Evolutionary conservation across 345 rosid genomes (phyloP), one percentile per base, ranked within the genome.

Genomic region (Bretschneidera sinensis): DNA sequence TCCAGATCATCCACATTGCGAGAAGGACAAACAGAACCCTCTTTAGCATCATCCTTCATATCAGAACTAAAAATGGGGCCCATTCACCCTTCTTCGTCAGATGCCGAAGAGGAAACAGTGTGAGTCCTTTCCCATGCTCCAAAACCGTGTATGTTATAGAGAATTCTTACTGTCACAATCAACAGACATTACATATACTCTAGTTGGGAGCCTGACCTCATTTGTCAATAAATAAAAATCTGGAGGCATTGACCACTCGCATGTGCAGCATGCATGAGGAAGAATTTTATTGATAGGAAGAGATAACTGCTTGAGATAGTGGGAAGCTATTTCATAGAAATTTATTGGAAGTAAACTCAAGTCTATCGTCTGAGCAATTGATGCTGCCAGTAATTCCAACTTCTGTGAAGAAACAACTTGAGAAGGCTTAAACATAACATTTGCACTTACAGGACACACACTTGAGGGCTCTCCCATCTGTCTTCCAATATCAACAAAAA

Each of bases 201-300:
- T 79, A n/a, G 83, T 76, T 19, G 96, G 96, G 71, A 81, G 80
- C 76, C 81, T 87, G 60, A 16, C 31, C 66, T 81, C 83, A 53
- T 74, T 82, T 69, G 71, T 66, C 0, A 94, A 92, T 54, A 92
- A 56, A 85, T 90, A 81, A 7, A 89, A 64, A 43, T 87, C 91
- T 7, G 95, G 82, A 33, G 89, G 96, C 90, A 83, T 70, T 10
- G 85, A 76, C 96, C 95, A 84, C 63, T 73, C 83, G 20, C 73
- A 66, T 59, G 86, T 69, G 9, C 65, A 74, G 71, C 84, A 69
- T 23, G 89, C 89, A 53, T 71, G 73, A n/a, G 77, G 74, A 55
- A 89, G 70, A 75, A 87, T 74, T 65, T 73, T 79, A 43, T 74
- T 84, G 15, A 54, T 65, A 0, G 85, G 86, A 74, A 87, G 79